Percentiles rank a stretch among this genome's conserved stretches.
Conservation (phyloP, 805 yeast species). For the Ogataea paraovalis region DNA sequence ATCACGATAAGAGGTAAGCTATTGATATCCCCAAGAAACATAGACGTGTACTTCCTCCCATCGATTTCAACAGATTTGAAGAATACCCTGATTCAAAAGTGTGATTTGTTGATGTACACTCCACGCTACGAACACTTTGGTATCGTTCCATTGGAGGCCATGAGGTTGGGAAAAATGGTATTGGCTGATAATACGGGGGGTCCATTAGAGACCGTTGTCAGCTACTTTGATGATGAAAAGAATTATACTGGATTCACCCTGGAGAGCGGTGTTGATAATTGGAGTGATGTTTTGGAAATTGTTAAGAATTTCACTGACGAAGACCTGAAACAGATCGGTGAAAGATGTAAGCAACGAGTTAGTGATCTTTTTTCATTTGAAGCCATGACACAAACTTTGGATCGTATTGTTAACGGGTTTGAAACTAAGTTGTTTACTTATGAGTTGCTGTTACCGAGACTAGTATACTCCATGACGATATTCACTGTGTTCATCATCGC, state of each 20-base stretch:
- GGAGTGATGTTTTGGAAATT: slow-evolving; percentile 51
- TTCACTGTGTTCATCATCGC: slow-evolving; percentile 1
- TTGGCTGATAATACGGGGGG: slow-evolving; percentile 90
- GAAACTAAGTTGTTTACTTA: slow-evolving; percentile 7
- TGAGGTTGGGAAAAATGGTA: slow-evolving; percentile 80
- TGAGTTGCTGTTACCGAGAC: slow-evolving; percentile 1
- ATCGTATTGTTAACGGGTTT: slow-evolving; percentile 13
- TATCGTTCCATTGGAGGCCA: slow-evolving; percentile 94
- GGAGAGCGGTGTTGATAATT: slow-evolving; percentile 41
- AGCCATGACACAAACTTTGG: slow-evolving; percentile 35
- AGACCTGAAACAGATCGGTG: slow-evolving; percentile 8
- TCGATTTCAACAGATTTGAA: slow-evolving; percentile 69
- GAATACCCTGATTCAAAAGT: slow-evolving; percentile 51
- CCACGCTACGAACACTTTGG: slow-evolving; percentile 96
- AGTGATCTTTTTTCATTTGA: slow-evolving; percentile 39
- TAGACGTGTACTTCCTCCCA: slow-evolving; percentile 57
- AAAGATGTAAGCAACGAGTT: slow-evolving; percentile 33
- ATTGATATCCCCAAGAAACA: slow-evolving; percentile 12
- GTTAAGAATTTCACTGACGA: slow-evolving; percentile 25
- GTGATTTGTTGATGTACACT: slow-evolving; percentile 73
- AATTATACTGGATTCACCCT: slow-evolving; percentile 58
- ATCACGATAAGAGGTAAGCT: slow-evolving; percentile 33
- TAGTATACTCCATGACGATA: neutral
- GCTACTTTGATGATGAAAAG: slow-evolving; percentile 17
- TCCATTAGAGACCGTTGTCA: slow-evolving; percentile 74